A percentile compares a stretch with the other conserved stretches of the same genome.
These are phyloP conservation scores for Sarocladiaceae sp. DNA, from an alignment of 2,329 filamentous ascomycete species.

Conservation along the genomic window DNA sequence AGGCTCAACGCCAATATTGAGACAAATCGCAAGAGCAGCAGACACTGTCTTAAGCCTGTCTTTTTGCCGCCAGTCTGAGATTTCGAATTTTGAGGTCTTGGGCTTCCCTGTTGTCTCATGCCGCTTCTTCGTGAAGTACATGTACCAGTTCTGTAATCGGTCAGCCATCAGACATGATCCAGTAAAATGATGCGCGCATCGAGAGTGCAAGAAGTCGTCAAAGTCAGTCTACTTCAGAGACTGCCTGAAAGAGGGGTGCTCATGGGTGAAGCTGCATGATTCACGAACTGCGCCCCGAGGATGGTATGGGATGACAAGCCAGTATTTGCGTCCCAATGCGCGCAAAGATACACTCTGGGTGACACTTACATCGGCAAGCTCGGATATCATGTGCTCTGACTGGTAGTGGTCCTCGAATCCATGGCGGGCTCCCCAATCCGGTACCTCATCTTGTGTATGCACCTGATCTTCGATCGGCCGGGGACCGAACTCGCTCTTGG, in stretches of 20 bases:
- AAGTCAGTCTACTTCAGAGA: neutral
- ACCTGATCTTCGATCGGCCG: constrained; percentile 37
- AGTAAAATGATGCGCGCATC: neutral
- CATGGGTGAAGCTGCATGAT: neutral
- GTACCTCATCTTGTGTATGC: constrained; percentile 40
- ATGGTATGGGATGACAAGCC: neutral
- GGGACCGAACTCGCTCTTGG: constrained; percentile 51
- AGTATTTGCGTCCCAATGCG: constrained; percentile 10
- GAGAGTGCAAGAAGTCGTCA: too few relatives aligned
- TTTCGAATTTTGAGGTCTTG: constrained; percentile 58
- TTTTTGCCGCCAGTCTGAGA: constrained; percentile 96
- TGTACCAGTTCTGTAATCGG: constrained; percentile 79
- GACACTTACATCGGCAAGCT: constrained; percentile 73
- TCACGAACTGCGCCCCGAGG: neutral
- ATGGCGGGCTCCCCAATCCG: constrained; percentile 64
- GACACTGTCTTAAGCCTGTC: constrained; percentile 96
- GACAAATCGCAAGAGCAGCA: constrained; percentile 85
- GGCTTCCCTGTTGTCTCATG: constrained; percentile 93
- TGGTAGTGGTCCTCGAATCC: constrained; percentile 92
- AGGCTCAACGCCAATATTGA: constrained; percentile 96
- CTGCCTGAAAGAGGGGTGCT: neutral
- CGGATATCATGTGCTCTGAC: constrained; percentile 81
- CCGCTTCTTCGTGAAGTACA: constrained; percentile 98
- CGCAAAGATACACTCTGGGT: neutral
- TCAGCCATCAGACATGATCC: neutral